phyloP scores from a whole-genome alignment of 495 filamentous ascomycete species.

The Xylona heveae region DNA sequence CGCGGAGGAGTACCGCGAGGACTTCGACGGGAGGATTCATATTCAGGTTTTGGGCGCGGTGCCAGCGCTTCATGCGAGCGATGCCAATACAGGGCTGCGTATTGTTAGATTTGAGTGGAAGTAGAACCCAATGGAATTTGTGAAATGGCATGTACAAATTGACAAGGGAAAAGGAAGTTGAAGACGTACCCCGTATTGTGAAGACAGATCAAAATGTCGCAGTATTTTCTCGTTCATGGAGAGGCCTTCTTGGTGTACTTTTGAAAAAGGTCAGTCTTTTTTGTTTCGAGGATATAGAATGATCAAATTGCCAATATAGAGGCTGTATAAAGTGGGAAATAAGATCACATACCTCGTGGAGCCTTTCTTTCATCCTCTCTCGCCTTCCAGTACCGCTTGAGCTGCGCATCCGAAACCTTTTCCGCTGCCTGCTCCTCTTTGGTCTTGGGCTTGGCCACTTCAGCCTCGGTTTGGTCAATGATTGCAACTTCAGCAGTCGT shows the following conservation, averaged over 20 bases:
- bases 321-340: neutral
- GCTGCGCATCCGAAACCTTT: conserved; percentile 36
- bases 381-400: conserved; percentile 48
- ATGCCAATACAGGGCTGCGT: conserved; percentile 76
- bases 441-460: no score
- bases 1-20: conserved; percentile 60
- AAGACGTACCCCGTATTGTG: conserved; percentile 66
- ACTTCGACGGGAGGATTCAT: conserved; percentile 81
- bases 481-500: no score
- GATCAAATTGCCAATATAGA: conserved; percentile 3
- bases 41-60: conserved; percentile 55
- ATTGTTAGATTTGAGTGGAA: conserved; percentile 2
- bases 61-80: conserved; percentile 63
- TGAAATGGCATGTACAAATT: conserved; percentile 10
- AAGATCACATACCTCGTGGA: conserved; percentile 19
- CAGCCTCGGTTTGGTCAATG: no score
- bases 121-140: neutral
- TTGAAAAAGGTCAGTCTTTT: conserved; percentile 5
- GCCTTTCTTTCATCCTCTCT: conserved; percentile 39
- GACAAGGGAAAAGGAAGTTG: conserved; percentile 1
- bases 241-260: conserved; percentile 55
- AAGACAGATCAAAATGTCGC: conserved; percentile 71
- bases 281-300: neutral
- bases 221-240: conserved; percentile 62
- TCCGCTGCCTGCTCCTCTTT: conserved; percentile 33